Base-by-base conservation (phyloP, 805 yeast genomes). In the Ogataea henricii region DNA sequence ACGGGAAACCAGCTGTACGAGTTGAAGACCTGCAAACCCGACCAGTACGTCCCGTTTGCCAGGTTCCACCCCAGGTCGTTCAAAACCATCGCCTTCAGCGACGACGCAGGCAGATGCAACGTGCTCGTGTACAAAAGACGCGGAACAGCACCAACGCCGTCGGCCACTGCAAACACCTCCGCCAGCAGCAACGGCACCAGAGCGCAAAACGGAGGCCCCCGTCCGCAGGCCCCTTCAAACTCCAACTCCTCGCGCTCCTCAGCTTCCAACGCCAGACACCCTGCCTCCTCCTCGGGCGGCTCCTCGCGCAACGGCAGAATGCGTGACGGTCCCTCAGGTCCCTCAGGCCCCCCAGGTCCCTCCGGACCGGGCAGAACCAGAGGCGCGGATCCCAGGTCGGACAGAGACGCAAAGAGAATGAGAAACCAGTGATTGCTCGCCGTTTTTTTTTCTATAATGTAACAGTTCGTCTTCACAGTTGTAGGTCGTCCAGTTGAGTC, bases 21-120 rank as follows among this genome's bases (percentile, higher is more conserved):
- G 7, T 37, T 63, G 56, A 51, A 73, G 64, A 52, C 58, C 63
- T 56, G 60, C 43, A 48, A 26, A 22, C 22, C 45, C 29, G 55
- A 43, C 35, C 44, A 39, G 23, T 39, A 45, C 32, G 41, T 55
- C 9, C 48, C 59, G 23, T 32, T 45, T 27, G 58, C 51, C 16
- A 50, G 44, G 39, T 54, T 62, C 45, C 52, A 53, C 38, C 65
- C 66, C 1, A n/a, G 7, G 1, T 25, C 51, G 25, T 36, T 21
- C 25, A 51, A 50, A 18, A 39, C 55, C 8, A 14, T 60, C 7
- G 59, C 57, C 3, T 58, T 38, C 43, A 54, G 47, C 22, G 64
- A 59, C 37, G 41, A 26, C 3, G 7, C 48, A 2, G 62, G 62
- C 12, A 47, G 47, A 22, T 55, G 56, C 21, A 32, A 22, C 13